Conservation (phyloP, 805 yeast genomes). For the Wickerhamomyces canadensis region DNA sequence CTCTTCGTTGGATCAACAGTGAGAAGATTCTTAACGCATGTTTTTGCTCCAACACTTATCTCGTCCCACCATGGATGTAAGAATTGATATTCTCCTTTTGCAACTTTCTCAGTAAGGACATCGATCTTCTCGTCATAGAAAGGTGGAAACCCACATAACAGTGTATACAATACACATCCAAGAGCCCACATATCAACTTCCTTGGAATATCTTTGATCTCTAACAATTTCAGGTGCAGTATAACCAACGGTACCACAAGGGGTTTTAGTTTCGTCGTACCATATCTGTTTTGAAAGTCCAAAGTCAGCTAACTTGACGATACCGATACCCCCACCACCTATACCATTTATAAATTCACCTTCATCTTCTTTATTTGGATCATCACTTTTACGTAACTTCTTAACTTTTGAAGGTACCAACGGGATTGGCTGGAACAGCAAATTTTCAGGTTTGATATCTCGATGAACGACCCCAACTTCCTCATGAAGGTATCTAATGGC, state of each 20-base stretch:
- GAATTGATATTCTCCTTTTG: constrained; percentile 68
- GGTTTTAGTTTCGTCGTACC: constrained; percentile 49
- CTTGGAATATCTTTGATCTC: constrained; percentile 54
- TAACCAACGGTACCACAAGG: constrained; percentile 78
- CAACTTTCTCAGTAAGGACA: constrained; percentile 60
- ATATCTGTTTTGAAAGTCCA: constrained; percentile 59
- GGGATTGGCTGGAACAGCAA: constrained; percentile 56
- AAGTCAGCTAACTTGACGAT: constrained; percentile 62
- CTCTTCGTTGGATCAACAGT: constrained; percentile 66
- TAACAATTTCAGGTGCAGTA: constrained; percentile 68
- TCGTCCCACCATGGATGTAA: constrained; percentile 89
- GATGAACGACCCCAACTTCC: constrained; percentile 87
- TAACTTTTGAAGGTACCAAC: constrained; percentile 10
- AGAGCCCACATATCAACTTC: constrained; percentile 71
- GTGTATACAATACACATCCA: constrained; percentile 65
- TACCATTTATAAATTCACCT: constrained; percentile 44
- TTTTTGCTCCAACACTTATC: constrained; percentile 63
- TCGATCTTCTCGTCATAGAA: constrained; percentile 65
- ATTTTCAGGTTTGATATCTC: constrained; percentile 96
- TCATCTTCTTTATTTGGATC: constrained; percentile 58
- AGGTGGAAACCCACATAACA: constrained; percentile 71
- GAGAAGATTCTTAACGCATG: constrained; percentile 57
- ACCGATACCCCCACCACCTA: constrained; percentile 65
- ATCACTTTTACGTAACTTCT: constrained; percentile 41
- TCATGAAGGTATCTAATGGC: constrained; percentile 92